phyloP scores from a whole-genome alignment of 768 basidiomycete species.

The Saitozyma sp. region DNA sequence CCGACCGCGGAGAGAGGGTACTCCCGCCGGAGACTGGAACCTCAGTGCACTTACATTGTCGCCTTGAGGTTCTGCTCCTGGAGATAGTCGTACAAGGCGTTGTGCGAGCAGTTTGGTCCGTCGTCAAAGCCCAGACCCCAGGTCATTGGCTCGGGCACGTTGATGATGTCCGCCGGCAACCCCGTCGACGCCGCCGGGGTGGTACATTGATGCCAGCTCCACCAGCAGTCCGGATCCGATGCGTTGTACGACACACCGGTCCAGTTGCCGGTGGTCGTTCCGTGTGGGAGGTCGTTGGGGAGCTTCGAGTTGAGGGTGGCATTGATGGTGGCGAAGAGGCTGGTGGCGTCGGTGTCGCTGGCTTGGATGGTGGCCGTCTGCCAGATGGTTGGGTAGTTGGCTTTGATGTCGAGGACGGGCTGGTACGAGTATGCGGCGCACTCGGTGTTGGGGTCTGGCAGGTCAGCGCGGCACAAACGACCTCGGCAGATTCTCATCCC shows the following conservation, averaged over 20 bases:
- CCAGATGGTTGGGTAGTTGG: slow-evolving; percentile 46
- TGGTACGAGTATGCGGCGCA: slow-evolving; percentile 48
- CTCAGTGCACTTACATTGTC: slow-evolving; percentile 42
- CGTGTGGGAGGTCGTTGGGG: slow-evolving; percentile 20
- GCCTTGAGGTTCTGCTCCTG: slow-evolving; percentile 49
- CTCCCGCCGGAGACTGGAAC: too few species aligned
- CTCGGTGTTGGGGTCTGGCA: slow-evolving; percentile 38
- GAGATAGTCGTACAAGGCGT: slow-evolving; percentile 54
- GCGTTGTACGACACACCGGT: too few species aligned
- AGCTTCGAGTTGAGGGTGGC: slow-evolving; percentile 36
- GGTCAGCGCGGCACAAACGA: too few species aligned
- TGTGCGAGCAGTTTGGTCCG: slow-evolving; percentile 54
- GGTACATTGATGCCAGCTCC: slow-evolving; percentile 44
- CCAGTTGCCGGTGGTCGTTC: too few species aligned
- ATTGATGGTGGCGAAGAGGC: slow-evolving; percentile 42
- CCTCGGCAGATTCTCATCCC: too few species aligned
- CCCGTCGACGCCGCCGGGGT: slow-evolving; percentile 31
- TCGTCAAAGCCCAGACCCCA: slow-evolving; percentile 53
- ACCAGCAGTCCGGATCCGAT: slow-evolving; percentile 53
- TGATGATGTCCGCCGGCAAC: slow-evolving; percentile 44
- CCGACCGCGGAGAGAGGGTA: too few species aligned
- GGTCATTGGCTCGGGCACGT: slow-evolving; percentile 46
- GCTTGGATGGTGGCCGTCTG: slow-evolving; percentile 41
- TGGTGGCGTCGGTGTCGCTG: slow-evolving; percentile 39
- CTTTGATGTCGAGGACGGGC: slow-evolving; percentile 24